Conservation (phyloP, 257 asterid genomes). For the Ajuga chamaepitys region DNA sequence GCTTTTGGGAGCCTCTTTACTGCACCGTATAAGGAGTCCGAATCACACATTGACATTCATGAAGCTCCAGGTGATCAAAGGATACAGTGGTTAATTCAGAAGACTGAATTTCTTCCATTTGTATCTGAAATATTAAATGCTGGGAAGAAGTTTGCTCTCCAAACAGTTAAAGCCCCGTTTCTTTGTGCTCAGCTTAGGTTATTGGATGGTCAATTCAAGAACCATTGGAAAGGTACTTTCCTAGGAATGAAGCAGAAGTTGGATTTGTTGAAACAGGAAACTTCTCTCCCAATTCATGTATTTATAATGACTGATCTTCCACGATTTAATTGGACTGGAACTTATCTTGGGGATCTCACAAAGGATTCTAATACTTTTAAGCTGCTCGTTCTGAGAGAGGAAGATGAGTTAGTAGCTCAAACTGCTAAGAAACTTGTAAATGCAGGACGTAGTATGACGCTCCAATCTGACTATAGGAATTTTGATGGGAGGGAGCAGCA, state of each 20-base stretch:
- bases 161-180: constrained; percentile 55
- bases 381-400: constrained; percentile 48
- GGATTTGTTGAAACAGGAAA: constrained; percentile 46
- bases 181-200: constrained; percentile 85
- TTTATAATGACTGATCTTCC: constrained; percentile 96
- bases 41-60: constrained; percentile 79
- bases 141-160: constrained; percentile 61
- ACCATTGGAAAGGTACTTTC: constrained; percentile 64
- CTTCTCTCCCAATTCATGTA: constrained; percentile 55
- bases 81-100: constrained; percentile 48
- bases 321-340: constrained; percentile 58
- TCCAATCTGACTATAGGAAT: constrained; percentile 22
- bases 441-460: constrained; percentile 23
- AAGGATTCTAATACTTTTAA: constrained; percentile 44
- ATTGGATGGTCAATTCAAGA: constrained; percentile 93
- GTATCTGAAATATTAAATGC: constrained; percentile 58
- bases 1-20: constrained; percentile 84
- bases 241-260: constrained; percentile 46
- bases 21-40: constrained; percentile 70
- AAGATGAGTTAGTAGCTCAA: constrained; percentile 41
- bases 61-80: constrained; percentile 48
- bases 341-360: constrained; percentile 57
- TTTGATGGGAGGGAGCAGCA: constrained; percentile 18
- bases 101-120: constrained; percentile 68
- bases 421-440: constrained; percentile 46